Evolutionary conservation across 306 rosid species (phyloP).

Genomic region (Luffa aegyptiaca): DNA sequence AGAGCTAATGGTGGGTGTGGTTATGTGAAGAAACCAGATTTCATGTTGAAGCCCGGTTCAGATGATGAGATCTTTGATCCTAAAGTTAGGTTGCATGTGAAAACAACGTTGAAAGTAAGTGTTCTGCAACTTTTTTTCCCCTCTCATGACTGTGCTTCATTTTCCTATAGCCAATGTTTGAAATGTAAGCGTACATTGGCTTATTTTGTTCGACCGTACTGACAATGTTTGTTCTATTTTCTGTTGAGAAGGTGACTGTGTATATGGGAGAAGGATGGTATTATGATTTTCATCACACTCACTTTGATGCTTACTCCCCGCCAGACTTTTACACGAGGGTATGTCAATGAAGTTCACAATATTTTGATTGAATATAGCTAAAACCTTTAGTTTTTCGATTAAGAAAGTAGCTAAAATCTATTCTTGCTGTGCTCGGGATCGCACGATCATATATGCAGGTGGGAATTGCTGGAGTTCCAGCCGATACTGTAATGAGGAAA

Average conservation of each 20-base stretch:
- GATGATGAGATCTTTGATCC: slow-evolving; percentile 66
- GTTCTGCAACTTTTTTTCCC: not conserved
- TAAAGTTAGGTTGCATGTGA: slow-evolving; percentile 39
- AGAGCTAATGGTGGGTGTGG: slow-evolving; percentile 92
- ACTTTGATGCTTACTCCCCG: slow-evolving; percentile 87
- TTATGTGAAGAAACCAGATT: slow-evolving; percentile 87
- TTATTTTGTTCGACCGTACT: slow-evolving; percentile 4
- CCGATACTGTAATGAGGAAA: slow-evolving; percentile 58
- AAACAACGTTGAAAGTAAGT: slow-evolving; percentile 66
- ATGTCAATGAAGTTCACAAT: slow-evolving; percentile 20
- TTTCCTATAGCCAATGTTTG: not conserved
- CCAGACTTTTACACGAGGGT: slow-evolving; percentile 97
- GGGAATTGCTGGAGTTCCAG: slow-evolving; percentile 90
- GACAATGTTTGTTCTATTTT: slow-evolving; percentile 10
- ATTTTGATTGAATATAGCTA: not conserved
- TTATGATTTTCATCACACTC: slow-evolving; percentile 65
- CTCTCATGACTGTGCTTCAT: slow-evolving; percentile 10
- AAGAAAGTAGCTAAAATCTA: not conserved
- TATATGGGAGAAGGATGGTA: slow-evolving; percentile 99
- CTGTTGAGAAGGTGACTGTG: slow-evolving; percentile 55
- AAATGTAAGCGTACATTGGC: slow-evolving; percentile 19
- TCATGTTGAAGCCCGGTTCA: slow-evolving; percentile 40
- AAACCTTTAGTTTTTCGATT: not conserved
- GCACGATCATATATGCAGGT: slow-evolving; percentile 34
- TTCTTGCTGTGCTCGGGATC: not conserved